Percentiles rank a stretch among this genome's conserved stretches.
phyloP scores from a whole-genome alignment of 208 protist genomes.

The Trypanosomatidae sp. region DNA sequence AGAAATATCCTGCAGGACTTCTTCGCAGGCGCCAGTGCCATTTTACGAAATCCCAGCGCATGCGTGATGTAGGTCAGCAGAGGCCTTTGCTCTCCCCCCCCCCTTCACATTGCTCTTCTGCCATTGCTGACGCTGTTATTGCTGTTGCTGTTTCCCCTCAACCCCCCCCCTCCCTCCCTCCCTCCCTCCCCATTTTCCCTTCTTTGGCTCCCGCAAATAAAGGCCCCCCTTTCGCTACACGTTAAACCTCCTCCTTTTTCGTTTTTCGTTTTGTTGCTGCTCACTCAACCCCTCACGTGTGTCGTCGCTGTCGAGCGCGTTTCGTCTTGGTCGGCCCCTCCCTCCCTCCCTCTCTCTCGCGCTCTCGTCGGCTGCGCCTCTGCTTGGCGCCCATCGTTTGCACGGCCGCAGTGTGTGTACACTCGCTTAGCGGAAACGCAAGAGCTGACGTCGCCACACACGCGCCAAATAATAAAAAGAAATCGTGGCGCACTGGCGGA shows the following conservation, averaged over 20 bases:
- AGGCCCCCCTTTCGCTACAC: not conserved
- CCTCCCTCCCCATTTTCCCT: not conserved
- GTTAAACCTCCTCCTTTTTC: constrained; percentile 3
- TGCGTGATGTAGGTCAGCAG: not conserved
- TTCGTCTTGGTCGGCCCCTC: not conserved
- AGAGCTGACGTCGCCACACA: not conserved
- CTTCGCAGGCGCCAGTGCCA: not conserved
- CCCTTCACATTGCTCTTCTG: not conserved
- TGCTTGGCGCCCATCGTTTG: not conserved
- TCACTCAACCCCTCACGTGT: not conserved
- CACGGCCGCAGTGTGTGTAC: not conserved
- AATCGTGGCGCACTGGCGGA: not conserved
- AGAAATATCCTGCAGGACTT: not conserved
- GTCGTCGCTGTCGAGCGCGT: not conserved
- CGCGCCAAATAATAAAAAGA: not conserved
- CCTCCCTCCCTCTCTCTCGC: not conserved
- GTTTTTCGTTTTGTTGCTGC: constrained; percentile 7
- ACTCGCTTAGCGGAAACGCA: not conserved
- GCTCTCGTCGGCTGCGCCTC: not conserved
- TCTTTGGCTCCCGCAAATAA: not conserved
- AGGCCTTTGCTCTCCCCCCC: not conserved
- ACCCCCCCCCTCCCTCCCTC: constrained; percentile 4
- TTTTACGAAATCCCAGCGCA: not conserved
- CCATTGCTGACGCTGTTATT: not conserved
- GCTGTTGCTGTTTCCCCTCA: not conserved